Conservation (phyloP, 805 yeast genomes). For the Wickerhamomyces bovis region DNA sequence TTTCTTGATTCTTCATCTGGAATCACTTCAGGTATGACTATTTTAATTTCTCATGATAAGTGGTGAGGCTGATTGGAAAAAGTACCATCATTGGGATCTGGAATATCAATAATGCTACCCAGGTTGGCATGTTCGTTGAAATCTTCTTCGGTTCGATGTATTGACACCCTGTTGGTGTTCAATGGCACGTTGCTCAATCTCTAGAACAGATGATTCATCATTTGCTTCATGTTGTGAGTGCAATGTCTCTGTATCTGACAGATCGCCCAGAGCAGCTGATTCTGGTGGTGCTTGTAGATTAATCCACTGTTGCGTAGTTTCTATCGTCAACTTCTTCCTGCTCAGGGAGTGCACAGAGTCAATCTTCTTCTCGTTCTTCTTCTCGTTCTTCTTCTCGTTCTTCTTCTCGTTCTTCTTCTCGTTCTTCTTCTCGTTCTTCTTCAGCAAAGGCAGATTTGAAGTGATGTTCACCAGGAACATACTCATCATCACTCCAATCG, state of each 20-base stretch:
- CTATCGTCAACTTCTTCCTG: constrained; percentile 3
- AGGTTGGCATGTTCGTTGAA: constrained; percentile 20
- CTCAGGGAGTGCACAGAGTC: background rate
- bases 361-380: background rate
- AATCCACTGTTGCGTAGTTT: background rate
- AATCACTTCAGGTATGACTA: background rate
- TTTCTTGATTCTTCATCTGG: background rate
- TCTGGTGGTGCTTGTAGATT: constrained; percentile 4
- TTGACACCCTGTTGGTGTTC: background rate
- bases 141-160: constrained; percentile 1
- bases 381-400: constrained; percentile 4
- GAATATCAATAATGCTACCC: constrained; percentile 19
- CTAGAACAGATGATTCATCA: constrained; percentile 1
- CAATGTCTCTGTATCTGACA: constrained; percentile 21
- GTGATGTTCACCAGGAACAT: background rate
- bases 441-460: background rate
- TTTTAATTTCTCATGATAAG: background rate
- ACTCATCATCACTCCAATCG: background rate
- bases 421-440: too few relatives aligned
- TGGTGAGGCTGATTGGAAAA: background rate
- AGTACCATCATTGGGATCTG: constrained; percentile 7
- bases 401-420: background rate
- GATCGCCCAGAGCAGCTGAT: constrained; percentile 11
- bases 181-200: constrained; percentile 1
- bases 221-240: constrained; percentile 12